A percentile compares a stretch with the other conserved stretches of the same genome.
These are phyloP conservation scores for Monosporascus sp. DNA, from an alignment of 2,329 filamentous ascomycete species.

Conservation along the genomic window DNA sequence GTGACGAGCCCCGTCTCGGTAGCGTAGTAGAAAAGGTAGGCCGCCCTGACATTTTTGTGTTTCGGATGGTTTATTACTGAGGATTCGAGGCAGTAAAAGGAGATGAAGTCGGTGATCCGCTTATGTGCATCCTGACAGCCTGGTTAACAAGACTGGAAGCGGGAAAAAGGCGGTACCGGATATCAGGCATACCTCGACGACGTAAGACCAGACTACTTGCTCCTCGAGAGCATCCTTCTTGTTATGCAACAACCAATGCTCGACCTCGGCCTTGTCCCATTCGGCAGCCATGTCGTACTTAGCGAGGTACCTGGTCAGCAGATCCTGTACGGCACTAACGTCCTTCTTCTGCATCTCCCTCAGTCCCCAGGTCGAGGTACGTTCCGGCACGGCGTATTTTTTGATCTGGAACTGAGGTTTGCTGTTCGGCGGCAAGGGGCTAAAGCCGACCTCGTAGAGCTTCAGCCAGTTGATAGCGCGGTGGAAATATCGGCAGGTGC, in stretches of 20 bases:
- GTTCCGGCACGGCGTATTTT: slow-evolving; percentile 76
- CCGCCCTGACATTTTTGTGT: slow-evolving; percentile 76
- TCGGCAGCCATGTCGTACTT: slow-evolving; percentile 81
- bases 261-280: slow-evolving; percentile 73
- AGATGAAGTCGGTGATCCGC: slow-evolving; percentile 94
- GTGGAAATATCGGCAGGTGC: slow-evolving; percentile 93
- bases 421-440: slow-evolving; percentile 74
- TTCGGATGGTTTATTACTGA: slow-evolving; percentile 80
- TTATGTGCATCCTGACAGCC: slow-evolving; percentile 50
- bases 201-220: slow-evolving; percentile 89
- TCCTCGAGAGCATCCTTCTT: slow-evolving; percentile 55
- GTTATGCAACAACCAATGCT: slow-evolving; percentile 81
- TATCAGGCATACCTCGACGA: slow-evolving; percentile 63
- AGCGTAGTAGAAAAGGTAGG: slow-evolving; percentile 97
- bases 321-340: slow-evolving; percentile 64
- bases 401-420: slow-evolving; percentile 81
- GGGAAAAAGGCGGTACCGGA: neutral
- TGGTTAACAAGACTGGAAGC: slow-evolving; percentile 13
- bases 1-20: slow-evolving; percentile 68
- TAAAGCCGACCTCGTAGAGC: slow-evolving; percentile 91
- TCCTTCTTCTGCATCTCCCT: slow-evolving; percentile 77
- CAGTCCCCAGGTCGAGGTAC: slow-evolving; percentile 68
- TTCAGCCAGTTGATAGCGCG: slow-evolving; percentile 93
- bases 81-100: slow-evolving; percentile 92
- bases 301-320: slow-evolving; percentile 72